These are phyloP conservation scores for Cercospora brassicicola DNA, from an alignment of 2,329 filamentous ascomycete genomes.

Conservation along the genomic window DNA sequence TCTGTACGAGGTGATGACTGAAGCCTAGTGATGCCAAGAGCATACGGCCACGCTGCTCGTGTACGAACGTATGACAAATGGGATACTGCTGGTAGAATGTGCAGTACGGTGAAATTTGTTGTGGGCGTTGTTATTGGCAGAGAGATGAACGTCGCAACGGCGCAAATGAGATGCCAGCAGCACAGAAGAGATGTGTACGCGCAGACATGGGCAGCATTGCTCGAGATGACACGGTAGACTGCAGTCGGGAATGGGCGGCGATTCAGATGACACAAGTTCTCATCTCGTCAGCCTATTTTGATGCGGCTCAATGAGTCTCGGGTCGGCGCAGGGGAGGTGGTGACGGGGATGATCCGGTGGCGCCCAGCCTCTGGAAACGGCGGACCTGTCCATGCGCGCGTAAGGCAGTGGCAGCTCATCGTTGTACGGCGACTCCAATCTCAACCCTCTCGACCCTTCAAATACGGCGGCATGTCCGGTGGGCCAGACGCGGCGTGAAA, in stretches of 20 bases:
- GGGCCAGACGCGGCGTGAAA: neutral
- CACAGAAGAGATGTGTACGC: neutral
- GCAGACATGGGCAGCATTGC: neutral
- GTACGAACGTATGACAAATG: neutral
- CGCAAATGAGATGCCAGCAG: neutral
- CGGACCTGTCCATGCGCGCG: neutral
- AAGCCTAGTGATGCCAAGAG: neutral
- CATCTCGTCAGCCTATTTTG: neutral
- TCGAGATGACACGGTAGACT: neutral
- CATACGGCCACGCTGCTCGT: neutral
- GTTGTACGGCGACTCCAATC: neutral
- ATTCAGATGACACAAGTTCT: neutral
- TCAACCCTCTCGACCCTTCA: neutral
- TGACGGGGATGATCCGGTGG: neutral
- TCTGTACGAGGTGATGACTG: neutral
- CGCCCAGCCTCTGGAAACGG: neutral
- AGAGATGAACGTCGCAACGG: neutral
- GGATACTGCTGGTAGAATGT: neutral
- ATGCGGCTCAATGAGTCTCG: neutral
- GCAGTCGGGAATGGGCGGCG: neutral
- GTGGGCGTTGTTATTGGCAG: neutral
- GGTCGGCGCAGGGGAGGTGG: neutral
- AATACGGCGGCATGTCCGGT: neutral
- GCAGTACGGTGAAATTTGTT: neutral
- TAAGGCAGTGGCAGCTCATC: neutral